Evolutionary conservation across 805 yeast genomes (phyloP), one percentile per base, ranked within the genome.

Genomic region (Tanozyma kutaoensis): DNA sequence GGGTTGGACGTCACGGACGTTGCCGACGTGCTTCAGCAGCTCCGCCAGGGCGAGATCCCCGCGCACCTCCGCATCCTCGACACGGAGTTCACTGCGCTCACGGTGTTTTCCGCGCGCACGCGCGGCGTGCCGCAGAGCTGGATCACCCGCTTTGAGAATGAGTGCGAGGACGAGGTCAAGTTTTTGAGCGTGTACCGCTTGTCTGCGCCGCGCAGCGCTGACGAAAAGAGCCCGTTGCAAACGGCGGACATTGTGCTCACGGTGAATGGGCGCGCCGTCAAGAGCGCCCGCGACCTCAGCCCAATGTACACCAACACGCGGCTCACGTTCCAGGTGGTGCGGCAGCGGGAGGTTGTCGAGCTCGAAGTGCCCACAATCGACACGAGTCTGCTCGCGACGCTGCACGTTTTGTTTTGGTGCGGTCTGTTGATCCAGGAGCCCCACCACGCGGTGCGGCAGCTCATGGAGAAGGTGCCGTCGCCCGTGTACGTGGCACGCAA

Each of bases 401-500:
- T 69, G 21, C 74, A 76, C 29, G 56, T 82, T 22, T 75, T 80
- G 7, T 61, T 68, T 26, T 86, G 94, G 91, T 71, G 85, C 28
- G 95, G 95, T 14, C 76, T 85, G 22, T 54, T 77, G 5, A 50
- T 86, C 19, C 96, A 86, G 45, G 66, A 72, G 21, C 95, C 95
- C n/a, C 95, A 84, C 49, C 93, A 79, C 44, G 88, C 91, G 7
- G 95, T 85, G 12, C 70, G 86, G 35, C 95, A 85, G 54, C 72
- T 79, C 21, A 75, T 80, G 68, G 69, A 70, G 28, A 62, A 68
- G 30, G 57, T 82, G 28, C 95, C 93, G 9, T 76, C 88, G 12
- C 73, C 71, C 28, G 91, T 86, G n/a, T 86, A 85, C 45, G 75
- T 84, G 28, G 76, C 84, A 2, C 62, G 73, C 14, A 69, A 79